These are phyloP conservation scores for Beauveria medogensis DNA, from an alignment of 2,329 filamentous ascomycete genomes.

Conservation along the genomic window DNA sequence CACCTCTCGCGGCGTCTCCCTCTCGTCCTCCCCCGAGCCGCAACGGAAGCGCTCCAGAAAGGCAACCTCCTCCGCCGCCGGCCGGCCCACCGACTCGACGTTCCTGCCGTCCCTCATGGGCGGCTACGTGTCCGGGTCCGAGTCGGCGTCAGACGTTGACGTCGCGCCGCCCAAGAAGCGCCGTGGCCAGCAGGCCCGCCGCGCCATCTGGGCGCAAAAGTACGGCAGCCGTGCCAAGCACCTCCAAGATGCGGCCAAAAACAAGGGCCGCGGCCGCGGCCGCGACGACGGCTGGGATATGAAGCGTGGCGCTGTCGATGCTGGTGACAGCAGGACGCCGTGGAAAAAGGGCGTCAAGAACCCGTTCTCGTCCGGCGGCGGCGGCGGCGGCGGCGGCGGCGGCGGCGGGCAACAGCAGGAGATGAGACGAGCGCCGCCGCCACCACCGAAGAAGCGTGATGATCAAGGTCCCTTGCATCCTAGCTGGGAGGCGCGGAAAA, in stretches of 20 bases:
- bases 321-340: slow-evolving; percentile 31
- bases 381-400: slow-evolving; percentile 4
- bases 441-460: slow-evolving; percentile 32
- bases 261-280: slow-evolving; percentile 17
- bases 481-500: slow-evolving; percentile 57
- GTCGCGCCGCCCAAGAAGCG: slow-evolving; percentile 59
- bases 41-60: slow-evolving; percentile 16
- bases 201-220: slow-evolving; percentile 74
- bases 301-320: slow-evolving; percentile 45
- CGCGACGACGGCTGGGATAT: slow-evolving; percentile 51
- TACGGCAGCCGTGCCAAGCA: slow-evolving; percentile 66
- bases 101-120: slow-evolving; percentile 72
- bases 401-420: neutral
- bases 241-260: slow-evolving; percentile 33
- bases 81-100: slow-evolving; percentile 36
- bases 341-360: slow-evolving; percentile 46
- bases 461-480: slow-evolving; percentile 52
- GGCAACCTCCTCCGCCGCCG: slow-evolving; percentile 13
- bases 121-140: slow-evolving; percentile 71
- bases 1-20: slow-evolving; percentile 10
- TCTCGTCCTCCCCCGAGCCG: slow-evolving; percentile 24
- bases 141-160: slow-evolving; percentile 61
- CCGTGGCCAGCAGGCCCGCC: slow-evolving; percentile 68
- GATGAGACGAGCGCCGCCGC: slow-evolving; percentile 18
- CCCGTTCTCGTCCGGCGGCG: slow-evolving; percentile 19